Conservation (phyloP, 768 basidiomycete genomes). For the Pleurotus djamor region DNA sequence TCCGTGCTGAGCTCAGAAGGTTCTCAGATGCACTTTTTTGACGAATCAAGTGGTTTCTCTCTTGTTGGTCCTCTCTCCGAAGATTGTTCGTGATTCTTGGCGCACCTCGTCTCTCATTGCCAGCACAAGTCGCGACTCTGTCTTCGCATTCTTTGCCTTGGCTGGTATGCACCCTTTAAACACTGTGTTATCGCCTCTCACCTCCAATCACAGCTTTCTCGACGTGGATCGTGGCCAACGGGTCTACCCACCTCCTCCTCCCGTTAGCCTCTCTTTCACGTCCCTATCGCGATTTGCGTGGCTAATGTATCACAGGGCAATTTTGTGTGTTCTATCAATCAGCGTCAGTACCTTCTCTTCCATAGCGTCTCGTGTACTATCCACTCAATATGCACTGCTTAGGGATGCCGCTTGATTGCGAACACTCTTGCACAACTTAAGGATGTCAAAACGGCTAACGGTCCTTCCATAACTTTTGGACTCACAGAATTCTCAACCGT, state of each 20-base stretch:
- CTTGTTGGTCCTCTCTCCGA: background rate
- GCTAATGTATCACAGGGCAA: background rate
- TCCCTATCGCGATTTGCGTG: background rate
- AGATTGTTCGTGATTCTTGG: background rate
- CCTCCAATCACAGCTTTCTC: background rate
- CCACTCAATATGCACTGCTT: background rate
- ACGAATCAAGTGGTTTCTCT: background rate
- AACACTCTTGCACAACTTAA: background rate
- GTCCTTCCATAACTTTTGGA: too few species aligned
- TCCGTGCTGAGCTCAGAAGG: background rate
- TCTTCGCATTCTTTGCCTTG: background rate
- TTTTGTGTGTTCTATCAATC: background rate
- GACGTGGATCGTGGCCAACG: background rate
- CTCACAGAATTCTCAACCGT: too few species aligned
- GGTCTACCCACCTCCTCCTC: background rate
- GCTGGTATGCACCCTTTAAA: background rate
- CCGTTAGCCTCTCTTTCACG: background rate
- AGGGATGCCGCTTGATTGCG: conserved; percentile 3
- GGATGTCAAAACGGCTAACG: too few species aligned
- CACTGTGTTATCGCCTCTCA: background rate
- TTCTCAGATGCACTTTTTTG: background rate
- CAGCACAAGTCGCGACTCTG: background rate
- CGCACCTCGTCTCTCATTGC: background rate
- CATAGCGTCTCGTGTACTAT: background rate
- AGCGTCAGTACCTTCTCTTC: background rate